A percentile compares a stretch with the other conserved stretches of the same genome.
phyloP scores from a whole-genome alignment of 495 filamentous ascomycete species.

The Neurospora pannonica region DNA sequence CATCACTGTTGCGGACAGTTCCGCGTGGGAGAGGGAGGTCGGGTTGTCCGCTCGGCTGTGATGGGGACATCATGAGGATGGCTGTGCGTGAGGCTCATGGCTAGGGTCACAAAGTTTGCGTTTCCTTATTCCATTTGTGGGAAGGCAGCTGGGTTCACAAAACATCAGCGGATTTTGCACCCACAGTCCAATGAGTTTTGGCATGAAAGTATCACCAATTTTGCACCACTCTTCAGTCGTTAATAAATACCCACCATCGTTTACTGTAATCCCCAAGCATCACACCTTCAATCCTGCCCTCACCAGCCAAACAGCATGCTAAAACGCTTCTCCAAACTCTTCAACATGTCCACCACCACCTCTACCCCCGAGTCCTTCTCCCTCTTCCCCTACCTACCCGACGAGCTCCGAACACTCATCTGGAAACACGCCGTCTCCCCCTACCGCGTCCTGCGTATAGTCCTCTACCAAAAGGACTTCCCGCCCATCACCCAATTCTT shows the following conservation, averaged over 20 bases:
- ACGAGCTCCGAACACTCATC: background rate
- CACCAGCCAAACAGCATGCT: background rate
- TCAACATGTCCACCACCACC: background rate
- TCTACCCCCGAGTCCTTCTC: background rate
- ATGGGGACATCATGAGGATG: background rate
- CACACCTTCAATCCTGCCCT: background rate
- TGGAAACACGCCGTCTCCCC: background rate
- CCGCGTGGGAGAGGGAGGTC: background rate
- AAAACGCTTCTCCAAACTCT: background rate
- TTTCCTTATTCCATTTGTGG: background rate
- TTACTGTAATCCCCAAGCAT: background rate
- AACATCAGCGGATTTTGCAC: background rate
- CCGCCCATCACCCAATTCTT: background rate
- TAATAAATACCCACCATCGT: background rate
- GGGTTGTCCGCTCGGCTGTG: background rate
- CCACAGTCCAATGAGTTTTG: background rate
- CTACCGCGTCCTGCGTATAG: background rate
- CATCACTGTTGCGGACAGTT: constrained; percentile 18
- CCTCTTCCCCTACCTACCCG: background rate
- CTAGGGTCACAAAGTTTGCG: background rate
- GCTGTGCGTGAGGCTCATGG: background rate
- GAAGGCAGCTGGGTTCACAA: background rate
- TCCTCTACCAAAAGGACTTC: background rate
- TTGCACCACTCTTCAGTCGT: background rate
- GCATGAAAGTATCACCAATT: background rate